Base-by-base conservation (phyloP, 805 yeast species). In the Clavispora phyllophila region DNA sequence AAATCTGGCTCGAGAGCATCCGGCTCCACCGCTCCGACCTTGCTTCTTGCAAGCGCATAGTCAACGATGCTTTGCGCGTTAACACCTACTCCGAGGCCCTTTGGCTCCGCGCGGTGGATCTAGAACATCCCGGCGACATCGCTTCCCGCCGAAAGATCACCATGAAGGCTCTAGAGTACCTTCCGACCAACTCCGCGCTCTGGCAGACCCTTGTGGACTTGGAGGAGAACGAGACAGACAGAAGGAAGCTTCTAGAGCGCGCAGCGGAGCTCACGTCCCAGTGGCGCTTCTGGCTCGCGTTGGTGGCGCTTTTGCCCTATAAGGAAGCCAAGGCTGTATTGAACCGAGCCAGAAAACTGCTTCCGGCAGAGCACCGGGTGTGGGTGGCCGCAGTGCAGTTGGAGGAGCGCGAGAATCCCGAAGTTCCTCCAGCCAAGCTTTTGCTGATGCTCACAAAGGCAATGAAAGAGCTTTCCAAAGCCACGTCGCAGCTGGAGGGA, bases 1-100 rank as follows among this genome's bases (percentile, higher is more conserved):
- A 78, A 10, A 68, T 89, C 0, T 91, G 99, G 99, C 60, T 90
- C 7, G 96, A 87, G 48, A 82, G 76, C 55, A 67, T 91, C 5
- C 70, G 87, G 37, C 63, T 90, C 10, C 80, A 87, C 55, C 55
- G 60, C 9, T 74, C 77, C 37, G 20, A 60, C 2, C 71, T 64
- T 18, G 71, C 69, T 3, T 36, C 46, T n/a, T 75, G 86, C 39
- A 81, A 78, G 54, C 62, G 70, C 1, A 70, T 89, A 10, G 81
- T 82, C 2, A 75, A 84, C 0, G 80, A 82, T 37, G 96, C 86
- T 0, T 72, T 90, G 2, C 65, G 68, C 42, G 71, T 63, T 50
- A 77, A 81, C 46, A 73, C 79, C 0, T 64, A 61, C 26, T 80
- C 89, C 2, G 70, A 78, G 25, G 66, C 67, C 29, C 65, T 91